Base-by-base conservation (phyloP, 1,284 basidiomycete genomes). In the Rhodotorula sp. region DNA sequence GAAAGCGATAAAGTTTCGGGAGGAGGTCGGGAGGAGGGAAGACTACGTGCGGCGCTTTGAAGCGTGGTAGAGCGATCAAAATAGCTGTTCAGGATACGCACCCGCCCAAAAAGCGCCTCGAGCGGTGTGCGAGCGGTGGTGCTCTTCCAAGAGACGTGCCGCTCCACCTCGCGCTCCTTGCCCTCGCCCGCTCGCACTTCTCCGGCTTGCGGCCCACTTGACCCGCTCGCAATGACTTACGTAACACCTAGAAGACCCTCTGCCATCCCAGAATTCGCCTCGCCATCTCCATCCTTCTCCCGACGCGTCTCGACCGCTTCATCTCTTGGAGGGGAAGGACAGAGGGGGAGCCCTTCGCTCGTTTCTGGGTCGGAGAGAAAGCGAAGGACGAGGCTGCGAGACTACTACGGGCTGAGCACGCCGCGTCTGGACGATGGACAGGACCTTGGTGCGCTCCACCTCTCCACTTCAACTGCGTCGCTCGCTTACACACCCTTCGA, bases 321-420 rank as follows among this genome's bases (percentile, higher is more conserved):
- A 46, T 67, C 66, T 3, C 31, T 28, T 6, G 60, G 44, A 26
- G 47, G 28, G 11, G 28, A 8, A 20, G 40, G 40, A 44, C 40
- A 44, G 40, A 44, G 40, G 9, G 18, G 34, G 26, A 15, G 55
- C 40, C 30, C 52, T n/a, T 40, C 46, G 26, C 22, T 28, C n/a
- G 44, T 20, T 4, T 30, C 31, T 24, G 26, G 16, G 8, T 40
- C 51, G 20, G 44, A 57, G 30, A 50, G 65, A 22, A 75, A 73
- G 61, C 55, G 55, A n/a, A 63, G 65, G 55, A 63, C 91, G 78
- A 77, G 92, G 61, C 77, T 92, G 65, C 83, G 91, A 76, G 90
- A 90, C 75, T 90, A 92, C 77, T 92, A 92, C 83, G 89, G 90
- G 8, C 79, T 92, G 46, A 44, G 87, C 86, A 51, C 67, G 40